Evolutionary conservation across 2,329 filamentous ascomycete species (phyloP), one percentile per base, ranked within the genome.

Genomic region (Emmonsiellopsis sp.): DNA sequence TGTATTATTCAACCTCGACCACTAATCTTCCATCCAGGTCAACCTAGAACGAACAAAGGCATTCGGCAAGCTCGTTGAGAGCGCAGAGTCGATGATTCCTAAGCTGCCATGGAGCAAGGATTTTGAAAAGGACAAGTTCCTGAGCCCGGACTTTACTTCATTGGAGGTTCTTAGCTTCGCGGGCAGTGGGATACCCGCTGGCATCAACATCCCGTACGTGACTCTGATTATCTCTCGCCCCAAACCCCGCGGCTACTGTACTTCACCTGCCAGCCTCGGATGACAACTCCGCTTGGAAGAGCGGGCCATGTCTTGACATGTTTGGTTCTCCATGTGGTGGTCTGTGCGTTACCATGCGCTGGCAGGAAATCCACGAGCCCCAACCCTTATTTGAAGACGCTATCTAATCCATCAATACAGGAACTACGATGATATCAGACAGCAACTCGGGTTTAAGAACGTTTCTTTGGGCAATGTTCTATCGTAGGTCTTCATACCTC

Each of bases 81-180:
- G 84, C 31, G 91, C 93, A 0, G 86, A 90, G 9, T 76, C 77
- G 45, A 84, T 95, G 66, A 96, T 98, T 50, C 88, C 90, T 6
- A 83, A 94, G 57, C 75, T 98, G 11, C 93, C 93, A 0, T 98
- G 93, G 93, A 75, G 77, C 37, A 80, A 81, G 46, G 87, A 88
- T 0, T 98, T 97, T 60, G 93, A 98, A 68, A 97, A 97, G 71
- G 91, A 96, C 74, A 90, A 87, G 64, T 98, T 98, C 71, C 73
- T 95, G 37, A 92, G 88, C 51, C 93, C 93, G 0, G 93, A 98
- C 68, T 98, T 98, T 66, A 97, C 93, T 0, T 93, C 87, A 8
- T 78, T 97, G 1, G 93, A 98, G 68, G 90, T 96, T 2, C 72
- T 96, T 56, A 89, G 86, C 0, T 96, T 96, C 61, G 79, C 81